Evolutionary conservation across 495 filamentous ascomycete genomes (phyloP).

Genomic region (Podospora comata): DNA sequence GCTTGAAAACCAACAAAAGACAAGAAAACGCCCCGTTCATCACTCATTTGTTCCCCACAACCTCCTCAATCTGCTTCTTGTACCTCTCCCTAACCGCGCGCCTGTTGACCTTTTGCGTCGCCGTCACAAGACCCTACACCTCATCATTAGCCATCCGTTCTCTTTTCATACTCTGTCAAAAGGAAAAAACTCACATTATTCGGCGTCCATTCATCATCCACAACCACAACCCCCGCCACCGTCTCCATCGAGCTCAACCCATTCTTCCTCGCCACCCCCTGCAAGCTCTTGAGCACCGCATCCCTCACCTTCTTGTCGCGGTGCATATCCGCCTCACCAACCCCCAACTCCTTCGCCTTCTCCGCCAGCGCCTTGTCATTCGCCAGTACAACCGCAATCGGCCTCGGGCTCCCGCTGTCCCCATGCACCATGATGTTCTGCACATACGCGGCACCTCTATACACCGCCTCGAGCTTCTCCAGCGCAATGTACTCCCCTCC

Average conservation of each 20-base stretch:
- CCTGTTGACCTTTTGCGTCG: slow-evolving; percentile 62
- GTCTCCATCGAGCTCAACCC: slow-evolving; percentile 56
- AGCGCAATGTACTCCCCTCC: slow-evolving; percentile 65
- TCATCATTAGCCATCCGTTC: slow-evolving; percentile 25
- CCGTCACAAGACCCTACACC: slow-evolving; percentile 54
- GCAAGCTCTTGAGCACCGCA: slow-evolving; percentile 55
- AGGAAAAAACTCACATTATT: slow-evolving; percentile 49
- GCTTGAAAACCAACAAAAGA: not conserved
- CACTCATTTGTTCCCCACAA: slow-evolving; percentile 29
- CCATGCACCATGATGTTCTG: slow-evolving; percentile 62
- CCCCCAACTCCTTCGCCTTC: slow-evolving; percentile 49
- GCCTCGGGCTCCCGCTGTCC: slow-evolving; percentile 45
- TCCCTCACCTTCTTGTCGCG: slow-evolving; percentile 46
- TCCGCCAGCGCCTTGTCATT: slow-evolving; percentile 53
- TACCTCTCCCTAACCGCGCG: slow-evolving; percentile 52
- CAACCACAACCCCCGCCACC: slow-evolving; percentile 56
- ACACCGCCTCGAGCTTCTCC: slow-evolving; percentile 64
- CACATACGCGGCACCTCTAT: slow-evolving; percentile 53
- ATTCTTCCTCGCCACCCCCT: slow-evolving; percentile 47
- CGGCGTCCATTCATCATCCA: slow-evolving; percentile 66
- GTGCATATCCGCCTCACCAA: slow-evolving; percentile 46
- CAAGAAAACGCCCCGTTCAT: not conserved
- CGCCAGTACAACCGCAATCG: slow-evolving; percentile 57
- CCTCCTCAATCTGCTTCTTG: slow-evolving; percentile 52
- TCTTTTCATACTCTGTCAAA: not conserved